phyloP scores from a whole-genome alignment of 345 rosid species.

The Rhodomyrtus tomentosa region DNA sequence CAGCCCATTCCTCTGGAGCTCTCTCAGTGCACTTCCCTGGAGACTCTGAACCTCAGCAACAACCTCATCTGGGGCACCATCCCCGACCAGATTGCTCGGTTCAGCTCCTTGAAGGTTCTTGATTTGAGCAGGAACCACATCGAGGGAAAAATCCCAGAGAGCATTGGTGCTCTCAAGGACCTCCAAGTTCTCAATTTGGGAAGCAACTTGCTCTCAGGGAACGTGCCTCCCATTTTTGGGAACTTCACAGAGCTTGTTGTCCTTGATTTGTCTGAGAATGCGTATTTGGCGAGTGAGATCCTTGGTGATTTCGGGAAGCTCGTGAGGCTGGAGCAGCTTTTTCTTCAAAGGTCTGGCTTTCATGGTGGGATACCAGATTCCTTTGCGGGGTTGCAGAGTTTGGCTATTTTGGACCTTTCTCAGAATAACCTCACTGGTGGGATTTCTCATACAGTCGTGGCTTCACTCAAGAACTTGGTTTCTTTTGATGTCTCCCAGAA shows the following conservation, averaged over 20 bases:
- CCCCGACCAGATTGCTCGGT: constrained; percentile 67
- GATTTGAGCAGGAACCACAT: constrained; percentile 63
- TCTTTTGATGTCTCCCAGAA: constrained; percentile 81
- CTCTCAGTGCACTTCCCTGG: constrained; percentile 55
- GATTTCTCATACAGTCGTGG: constrained; percentile 18
- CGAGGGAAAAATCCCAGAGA: constrained; percentile 73
- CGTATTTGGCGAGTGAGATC: constrained; percentile 50
- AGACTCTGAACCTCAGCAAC: constrained; percentile 51
- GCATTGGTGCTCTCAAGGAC: constrained; percentile 42
- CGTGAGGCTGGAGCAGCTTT: constrained; percentile 59
- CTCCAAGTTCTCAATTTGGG: constrained; percentile 64
- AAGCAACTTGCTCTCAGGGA: constrained; percentile 66
- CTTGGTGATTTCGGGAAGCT: constrained; percentile 63
- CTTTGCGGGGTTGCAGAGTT: constrained; percentile 42
- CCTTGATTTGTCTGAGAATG: constrained; percentile 79
- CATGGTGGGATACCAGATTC: constrained; percentile 67
- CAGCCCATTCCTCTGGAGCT: constrained; percentile 82
- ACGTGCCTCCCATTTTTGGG: constrained; percentile 50
- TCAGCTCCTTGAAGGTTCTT: constrained; percentile 42
- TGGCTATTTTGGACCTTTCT: constrained; percentile 55
- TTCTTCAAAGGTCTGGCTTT: constrained; percentile 72
- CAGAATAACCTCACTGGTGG: constrained; percentile 72
- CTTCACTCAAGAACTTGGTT: constrained; percentile 51
- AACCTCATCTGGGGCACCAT: constrained; percentile 75
- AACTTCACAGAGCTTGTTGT: constrained; percentile 59